phyloP scores from a whole-genome alignment of 169 alveolate genomes.

The Plasmodium relictum region DNA sequence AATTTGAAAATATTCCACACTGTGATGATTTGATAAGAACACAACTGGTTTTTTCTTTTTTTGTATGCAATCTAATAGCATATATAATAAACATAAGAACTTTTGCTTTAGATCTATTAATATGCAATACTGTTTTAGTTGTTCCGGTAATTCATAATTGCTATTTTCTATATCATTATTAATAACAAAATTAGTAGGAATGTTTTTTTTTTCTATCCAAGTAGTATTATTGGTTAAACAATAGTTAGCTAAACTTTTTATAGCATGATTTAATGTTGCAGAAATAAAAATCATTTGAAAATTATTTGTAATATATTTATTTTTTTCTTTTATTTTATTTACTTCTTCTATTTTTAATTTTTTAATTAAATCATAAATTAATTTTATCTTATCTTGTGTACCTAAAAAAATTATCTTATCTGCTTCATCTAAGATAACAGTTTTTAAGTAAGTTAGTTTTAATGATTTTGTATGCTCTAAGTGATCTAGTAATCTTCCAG shows the following conservation, averaged over 20 bases:
- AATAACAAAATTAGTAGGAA: neutral
- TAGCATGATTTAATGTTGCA: conserved; percentile 88
- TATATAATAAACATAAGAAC: conserved; percentile 23
- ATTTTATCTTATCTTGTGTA: conserved; percentile 93
- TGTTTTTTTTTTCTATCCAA: conserved; percentile 32
- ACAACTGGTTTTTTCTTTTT: conserved; percentile 66
- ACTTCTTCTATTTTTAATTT: conserved; percentile 9
- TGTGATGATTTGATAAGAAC: conserved; percentile 83
- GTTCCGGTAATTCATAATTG: conserved; percentile 41
- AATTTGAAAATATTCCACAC: conserved; percentile 78
- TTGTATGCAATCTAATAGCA: conserved; percentile 21
- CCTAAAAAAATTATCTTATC: conserved; percentile 98
- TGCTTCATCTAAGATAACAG: conserved; percentile 97
- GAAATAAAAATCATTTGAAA: conserved; percentile 87
- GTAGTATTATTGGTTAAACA: conserved; percentile 82
- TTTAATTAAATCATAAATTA: conserved; percentile 82
- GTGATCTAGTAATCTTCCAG: conserved; percentile 98
- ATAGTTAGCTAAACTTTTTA: conserved; percentile 84
- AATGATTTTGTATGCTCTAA: conserved; percentile 93
- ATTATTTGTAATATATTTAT: neutral
- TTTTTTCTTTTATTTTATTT: conserved; percentile 5
- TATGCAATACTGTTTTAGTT: conserved; percentile 35
- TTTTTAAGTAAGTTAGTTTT: conserved; percentile 85
- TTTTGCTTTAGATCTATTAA: conserved; percentile 25
- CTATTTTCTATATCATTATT: neutral